Evolutionary conservation across 2,329 filamentous ascomycete species (phyloP).

Genomic region (Pyrenophora teres): DNA sequence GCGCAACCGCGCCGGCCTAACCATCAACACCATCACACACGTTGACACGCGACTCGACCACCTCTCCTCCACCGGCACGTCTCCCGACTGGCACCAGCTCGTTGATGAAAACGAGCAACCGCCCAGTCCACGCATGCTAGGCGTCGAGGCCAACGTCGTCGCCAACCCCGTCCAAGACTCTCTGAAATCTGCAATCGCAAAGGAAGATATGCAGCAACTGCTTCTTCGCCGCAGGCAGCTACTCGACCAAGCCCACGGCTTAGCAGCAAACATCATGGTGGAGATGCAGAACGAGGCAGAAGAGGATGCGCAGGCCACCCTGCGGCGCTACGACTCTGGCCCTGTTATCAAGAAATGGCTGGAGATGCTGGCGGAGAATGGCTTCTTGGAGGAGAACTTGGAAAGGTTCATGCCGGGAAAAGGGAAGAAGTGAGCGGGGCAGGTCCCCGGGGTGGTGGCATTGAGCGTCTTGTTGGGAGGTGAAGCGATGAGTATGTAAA

Average conservation of each 20-base stretch:
- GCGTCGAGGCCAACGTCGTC: conserved; percentile 20
- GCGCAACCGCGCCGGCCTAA: conserved; percentile 49
- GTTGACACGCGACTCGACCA: conserved; percentile 49
- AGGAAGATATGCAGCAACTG: conserved; percentile 25
- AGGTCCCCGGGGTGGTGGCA: no score
- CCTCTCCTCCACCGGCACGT: conserved; percentile 19
- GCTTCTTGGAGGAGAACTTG: conserved; percentile 54
- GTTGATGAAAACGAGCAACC: conserved; percentile 33
- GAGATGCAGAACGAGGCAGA: conserved; percentile 55
- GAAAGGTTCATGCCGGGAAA: conserved; percentile 24
- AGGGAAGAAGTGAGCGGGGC: background rate
- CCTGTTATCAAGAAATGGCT: conserved; percentile 72
- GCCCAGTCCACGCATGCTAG: conserved; percentile 22
- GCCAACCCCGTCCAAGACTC: conserved; percentile 16
- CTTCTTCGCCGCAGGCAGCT: conserved; percentile 24
- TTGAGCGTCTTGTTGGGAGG: no score
- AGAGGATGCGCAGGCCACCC: conserved; percentile 59
- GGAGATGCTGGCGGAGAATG: conserved; percentile 69
- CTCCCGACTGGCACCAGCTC: conserved; percentile 52
- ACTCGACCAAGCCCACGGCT: conserved; percentile 31
- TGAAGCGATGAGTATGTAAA: no score
- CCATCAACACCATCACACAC: conserved; percentile 51
- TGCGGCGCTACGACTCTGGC: conserved; percentile 69
- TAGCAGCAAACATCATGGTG: conserved; percentile 50
- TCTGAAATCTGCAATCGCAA: conserved; percentile 22